Conservation (phyloP, 176 grass and related monocot genomes). For the Luzula sylvatica region DNA sequence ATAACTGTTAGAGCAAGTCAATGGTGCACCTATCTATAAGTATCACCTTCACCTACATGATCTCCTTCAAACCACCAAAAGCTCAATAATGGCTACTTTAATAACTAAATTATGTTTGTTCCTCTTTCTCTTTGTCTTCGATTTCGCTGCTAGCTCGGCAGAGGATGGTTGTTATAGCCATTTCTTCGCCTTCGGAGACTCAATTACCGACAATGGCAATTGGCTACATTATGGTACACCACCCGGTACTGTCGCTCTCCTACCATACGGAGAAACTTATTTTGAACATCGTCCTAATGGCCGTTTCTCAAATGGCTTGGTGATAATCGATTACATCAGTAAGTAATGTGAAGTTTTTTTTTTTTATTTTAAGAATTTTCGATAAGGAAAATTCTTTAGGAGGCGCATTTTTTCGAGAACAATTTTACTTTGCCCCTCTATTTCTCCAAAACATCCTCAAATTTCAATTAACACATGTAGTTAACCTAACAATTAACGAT, state of each 20-base stretch:
- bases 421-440: too few species aligned
- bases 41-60: not conserved
- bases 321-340: constrained; percentile 73
- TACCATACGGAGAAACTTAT: constrained; percentile 70
- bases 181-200: constrained; percentile 67
- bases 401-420: too few species aligned
- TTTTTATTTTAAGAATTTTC: too few species aligned
- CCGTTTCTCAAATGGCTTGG: constrained; percentile 56
- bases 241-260: constrained; percentile 20
- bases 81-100: constrained; percentile 1
- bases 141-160: not conserved
- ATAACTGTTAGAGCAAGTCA: not conserved
- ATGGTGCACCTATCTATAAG: not conserved
- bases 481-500: too few species aligned
- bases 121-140: not conserved
- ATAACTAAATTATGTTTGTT: not conserved
- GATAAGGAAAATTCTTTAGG: too few species aligned
- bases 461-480: too few species aligned
- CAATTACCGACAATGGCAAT: constrained; percentile 66
- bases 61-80: not conserved
- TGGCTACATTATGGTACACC: constrained; percentile 27
- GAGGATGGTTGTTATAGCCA: constrained; percentile 27
- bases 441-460: too few species aligned
- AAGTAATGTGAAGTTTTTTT: not conserved
- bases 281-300: constrained; percentile 59